Evolutionary conservation across 163 green algal species (phyloP), one percentile per base, ranked within the genome.

Genomic region (Coccomyxa subellipsoidea): DNA sequence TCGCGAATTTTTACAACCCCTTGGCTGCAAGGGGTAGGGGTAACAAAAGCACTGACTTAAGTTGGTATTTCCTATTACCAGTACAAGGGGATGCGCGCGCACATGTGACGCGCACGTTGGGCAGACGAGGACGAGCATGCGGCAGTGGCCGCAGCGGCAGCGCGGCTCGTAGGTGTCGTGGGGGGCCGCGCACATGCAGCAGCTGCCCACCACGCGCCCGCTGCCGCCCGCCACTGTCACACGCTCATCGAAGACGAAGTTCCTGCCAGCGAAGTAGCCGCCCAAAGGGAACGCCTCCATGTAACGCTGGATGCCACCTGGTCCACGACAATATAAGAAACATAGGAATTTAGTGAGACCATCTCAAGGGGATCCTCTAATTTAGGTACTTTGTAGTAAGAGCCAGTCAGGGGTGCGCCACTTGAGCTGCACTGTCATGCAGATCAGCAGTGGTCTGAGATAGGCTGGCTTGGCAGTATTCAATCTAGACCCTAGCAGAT

Each of bases 231-330:
- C 83, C 32, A 92, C 82, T 39, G 76, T 40, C 21, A 88, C 85
- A 2, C 91, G 84, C 21, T 92, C 86, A 36, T 96, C 90, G 80
- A 93, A 94, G 7, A 94, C 91, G 79, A 96, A 96, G 80, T 95
- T 94, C 71, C 93, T 94, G n/a, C 93, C 93, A 0, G 40, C 71
- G 84, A 97, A 97, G 80, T 91, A 90, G 25, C 93, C 92, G 25
- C 89, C 91, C 36, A 93, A 85, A 2, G 84, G 84, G 75, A 93
- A 97, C 0, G 85, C 86, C 82, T 96, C 92, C 25, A 97, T 77
- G 80, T 97, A 97, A 36, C 93, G 86, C 80, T 94, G 86, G 39
- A 97, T 96, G 40, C 93, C 93, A 9, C 93, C 92, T 89, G 87
- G 54, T 47, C 31, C 37, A 77, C 39, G 18, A 34, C 66, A 73